A percentile compares a stretch with the other conserved stretches of the same genome.
These are phyloP conservation scores for Ploettnerulaceae sp. DNA, from an alignment of 2,329 filamentous ascomycete species.

Conservation along the genomic window DNA sequence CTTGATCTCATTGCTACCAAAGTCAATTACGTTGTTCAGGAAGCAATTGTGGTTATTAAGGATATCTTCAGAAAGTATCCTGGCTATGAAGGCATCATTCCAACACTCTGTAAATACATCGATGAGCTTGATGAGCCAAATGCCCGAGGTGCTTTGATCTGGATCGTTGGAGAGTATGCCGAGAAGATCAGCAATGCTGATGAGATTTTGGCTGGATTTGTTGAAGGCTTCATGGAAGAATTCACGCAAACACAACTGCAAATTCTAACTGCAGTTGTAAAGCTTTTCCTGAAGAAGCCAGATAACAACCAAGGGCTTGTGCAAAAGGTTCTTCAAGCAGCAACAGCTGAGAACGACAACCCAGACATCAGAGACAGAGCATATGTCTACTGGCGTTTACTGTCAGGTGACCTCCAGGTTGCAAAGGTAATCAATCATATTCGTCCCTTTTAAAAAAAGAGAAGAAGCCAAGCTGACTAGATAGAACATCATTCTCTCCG, in stretches of 20 bases:
- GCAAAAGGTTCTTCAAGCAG: slow-evolving; percentile 87
- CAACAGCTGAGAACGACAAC: slow-evolving; percentile 94
- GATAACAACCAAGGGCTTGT: slow-evolving; percentile 86
- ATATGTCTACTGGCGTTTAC: slow-evolving; percentile 95
- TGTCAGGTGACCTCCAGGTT: slow-evolving; percentile 86
- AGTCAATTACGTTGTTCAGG: slow-evolving; percentile 98
- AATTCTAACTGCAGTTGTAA: slow-evolving; percentile 94
- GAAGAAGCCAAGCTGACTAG: slow-evolving; percentile 26
- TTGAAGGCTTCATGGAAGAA: slow-evolving; percentile 92
- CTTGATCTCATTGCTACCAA: slow-evolving; percentile 94
- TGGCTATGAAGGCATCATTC: slow-evolving; percentile 96
- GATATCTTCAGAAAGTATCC: slow-evolving; percentile 97
- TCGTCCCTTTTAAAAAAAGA: not conserved
- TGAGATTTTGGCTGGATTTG: slow-evolving; percentile 85
- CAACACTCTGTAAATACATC: slow-evolving; percentile 91
- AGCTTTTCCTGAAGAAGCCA: slow-evolving; percentile 95
- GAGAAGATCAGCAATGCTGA: slow-evolving; percentile 99
- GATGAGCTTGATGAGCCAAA: slow-evolving; percentile 94
- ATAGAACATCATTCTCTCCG: slow-evolving; percentile 81
- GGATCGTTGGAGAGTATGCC: slow-evolving; percentile 98
- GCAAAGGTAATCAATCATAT: slow-evolving; percentile 60
- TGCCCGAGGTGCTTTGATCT: slow-evolving; percentile 86
- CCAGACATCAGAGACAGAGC: slow-evolving; percentile 95
- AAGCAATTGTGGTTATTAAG: slow-evolving; percentile 98
- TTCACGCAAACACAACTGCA: slow-evolving; percentile 98